Conservation (phyloP, 2,329 filamentous ascomycete genomes). For the Aspergillus novoparasiticus region DNA sequence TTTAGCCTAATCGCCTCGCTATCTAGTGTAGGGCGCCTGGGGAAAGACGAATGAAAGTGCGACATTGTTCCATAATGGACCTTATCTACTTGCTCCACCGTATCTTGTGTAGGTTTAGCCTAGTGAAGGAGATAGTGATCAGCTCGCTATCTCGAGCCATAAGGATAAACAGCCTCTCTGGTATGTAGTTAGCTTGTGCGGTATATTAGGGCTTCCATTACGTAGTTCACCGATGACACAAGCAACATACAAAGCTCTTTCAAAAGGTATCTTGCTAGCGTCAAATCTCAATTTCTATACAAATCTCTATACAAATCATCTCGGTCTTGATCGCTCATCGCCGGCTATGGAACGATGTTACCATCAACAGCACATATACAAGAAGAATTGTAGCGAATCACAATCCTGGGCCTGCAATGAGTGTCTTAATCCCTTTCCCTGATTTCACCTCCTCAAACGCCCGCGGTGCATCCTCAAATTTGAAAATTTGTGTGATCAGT, state of each 20-base stretch:
- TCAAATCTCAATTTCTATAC: background rate
- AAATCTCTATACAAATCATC: too few relatives aligned
- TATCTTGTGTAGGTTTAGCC: background rate
- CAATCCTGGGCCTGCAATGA: constrained; percentile 8
- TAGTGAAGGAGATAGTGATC: background rate
- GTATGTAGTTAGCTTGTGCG: too few relatives aligned
- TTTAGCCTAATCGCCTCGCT: too few relatives aligned
- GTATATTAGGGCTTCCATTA: background rate
- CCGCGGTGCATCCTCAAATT: constrained; percentile 32
- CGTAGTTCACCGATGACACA: background rate
- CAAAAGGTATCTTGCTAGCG: background rate
- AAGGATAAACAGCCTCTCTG: too few relatives aligned
- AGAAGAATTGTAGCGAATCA: background rate
- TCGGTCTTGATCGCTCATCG: background rate
- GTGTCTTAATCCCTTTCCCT: constrained; percentile 18
- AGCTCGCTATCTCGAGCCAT: background rate
- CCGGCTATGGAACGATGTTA: background rate
- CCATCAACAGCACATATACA: background rate
- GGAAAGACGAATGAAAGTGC: background rate
- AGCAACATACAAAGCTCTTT: background rate
- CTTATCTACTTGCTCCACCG: background rate
- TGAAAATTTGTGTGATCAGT: constrained; percentile 33
- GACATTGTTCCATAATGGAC: background rate
- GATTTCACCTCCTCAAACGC: constrained; percentile 32
- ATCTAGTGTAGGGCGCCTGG: too few relatives aligned